These are phyloP conservation scores for Lunularia cruciata DNA, from an alignment of 225 moss, liverwort and hornwort genomes.

Conservation along the genomic window DNA sequence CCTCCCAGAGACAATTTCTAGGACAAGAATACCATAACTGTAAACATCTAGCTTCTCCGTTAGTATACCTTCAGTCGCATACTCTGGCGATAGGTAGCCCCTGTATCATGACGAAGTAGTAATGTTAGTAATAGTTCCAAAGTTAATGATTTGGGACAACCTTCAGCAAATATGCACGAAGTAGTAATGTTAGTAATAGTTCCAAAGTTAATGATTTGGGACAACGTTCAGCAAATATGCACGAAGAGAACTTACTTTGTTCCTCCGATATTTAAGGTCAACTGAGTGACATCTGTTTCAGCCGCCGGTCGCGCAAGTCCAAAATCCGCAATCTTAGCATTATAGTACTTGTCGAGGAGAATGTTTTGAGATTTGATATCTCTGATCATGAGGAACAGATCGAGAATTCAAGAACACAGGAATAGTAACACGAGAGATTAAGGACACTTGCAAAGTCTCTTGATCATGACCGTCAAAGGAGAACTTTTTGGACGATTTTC, in stretches of 20 bases:
- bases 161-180: too few species aligned
- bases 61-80: constrained; percentile 26
- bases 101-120: constrained; percentile 7
- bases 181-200: too few species aligned
- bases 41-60: constrained; percentile 38
- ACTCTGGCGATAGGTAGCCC: constrained; percentile 39
- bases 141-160: too few species aligned
- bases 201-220: too few species aligned
- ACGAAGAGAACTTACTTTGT: constrained; percentile 31
- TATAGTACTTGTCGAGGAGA: constrained; percentile 21
- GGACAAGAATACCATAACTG: constrained; percentile 35
- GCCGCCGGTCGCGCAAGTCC: constrained; percentile 26
- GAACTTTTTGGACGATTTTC: too few species aligned
- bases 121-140: too few species aligned
- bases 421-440: too few species aligned
- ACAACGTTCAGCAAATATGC: too few species aligned
- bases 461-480: too few species aligned
- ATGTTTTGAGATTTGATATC: constrained; percentile 30
- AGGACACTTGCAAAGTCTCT: too few species aligned
- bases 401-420: too few species aligned
- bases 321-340: constrained; percentile 43
- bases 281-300: too few species aligned
- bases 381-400: constrained; percentile 12
- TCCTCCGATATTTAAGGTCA: constrained; percentile 21
- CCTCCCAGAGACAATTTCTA: constrained; percentile 38